Conservation (phyloP, 2,329 filamentous ascomycete genomes). For the Arachnomyces sp. region DNA sequence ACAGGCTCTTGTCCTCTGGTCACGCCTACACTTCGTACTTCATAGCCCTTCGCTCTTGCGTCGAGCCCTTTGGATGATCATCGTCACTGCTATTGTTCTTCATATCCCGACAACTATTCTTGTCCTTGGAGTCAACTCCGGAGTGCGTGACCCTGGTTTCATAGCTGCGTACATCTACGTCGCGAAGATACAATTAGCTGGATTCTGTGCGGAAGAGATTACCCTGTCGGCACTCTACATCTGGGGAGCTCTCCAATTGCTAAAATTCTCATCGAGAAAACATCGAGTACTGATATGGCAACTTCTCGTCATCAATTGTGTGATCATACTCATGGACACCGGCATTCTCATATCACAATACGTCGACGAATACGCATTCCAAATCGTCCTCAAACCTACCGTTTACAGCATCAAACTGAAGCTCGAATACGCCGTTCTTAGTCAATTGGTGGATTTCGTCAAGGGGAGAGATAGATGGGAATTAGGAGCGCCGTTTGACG, state of each 20-base stretch:
- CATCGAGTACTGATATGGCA: conserved; percentile 24
- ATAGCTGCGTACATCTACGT: conserved; percentile 24
- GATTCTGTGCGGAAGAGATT: conserved; percentile 43
- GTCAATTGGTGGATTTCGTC: conserved; percentile 16
- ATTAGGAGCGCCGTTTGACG: too few species aligned
- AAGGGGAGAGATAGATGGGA: neutral
- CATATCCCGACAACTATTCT: conserved; percentile 30
- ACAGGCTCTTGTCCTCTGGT: conserved; percentile 34
- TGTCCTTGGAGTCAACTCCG: conserved; percentile 23
- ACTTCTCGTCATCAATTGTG: conserved; percentile 26
- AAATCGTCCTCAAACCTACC: conserved; percentile 22
- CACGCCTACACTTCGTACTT: conserved; percentile 31
- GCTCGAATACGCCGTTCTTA: conserved; percentile 24
- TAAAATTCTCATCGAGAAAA: conserved; percentile 24
- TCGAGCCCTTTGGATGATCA: conserved; percentile 31
- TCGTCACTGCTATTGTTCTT: conserved; percentile 26
- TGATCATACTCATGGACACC: conserved; percentile 24
- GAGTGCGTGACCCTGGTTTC: conserved; percentile 19
- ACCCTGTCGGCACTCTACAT: conserved; percentile 42
- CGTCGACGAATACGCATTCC: conserved; percentile 20
- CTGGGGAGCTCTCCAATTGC: conserved; percentile 37
- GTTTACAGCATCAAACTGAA: conserved; percentile 26
- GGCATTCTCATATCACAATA: conserved; percentile 21
- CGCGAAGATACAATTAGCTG: conserved; percentile 42
- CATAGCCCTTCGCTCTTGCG: conserved; percentile 21